These are phyloP conservation scores for Pichia sp. DNA, from an alignment of 1,139 yeast genomes.

Conservation along the genomic window DNA sequence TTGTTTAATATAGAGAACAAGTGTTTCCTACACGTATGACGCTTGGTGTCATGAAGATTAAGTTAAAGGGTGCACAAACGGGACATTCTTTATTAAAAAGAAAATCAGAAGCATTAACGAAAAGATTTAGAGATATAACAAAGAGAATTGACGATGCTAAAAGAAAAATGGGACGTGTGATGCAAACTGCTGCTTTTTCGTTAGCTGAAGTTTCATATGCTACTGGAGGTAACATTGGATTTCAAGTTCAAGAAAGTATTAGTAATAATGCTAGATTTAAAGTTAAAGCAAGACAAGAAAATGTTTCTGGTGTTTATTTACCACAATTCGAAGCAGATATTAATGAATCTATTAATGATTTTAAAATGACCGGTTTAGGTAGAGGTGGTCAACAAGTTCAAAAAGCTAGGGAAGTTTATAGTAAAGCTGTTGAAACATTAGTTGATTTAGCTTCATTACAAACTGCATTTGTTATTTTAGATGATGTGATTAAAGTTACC, in stretches of 20 bases:
- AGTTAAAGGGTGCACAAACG: slow-evolving; percentile 94
- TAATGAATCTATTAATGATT: slow-evolving; percentile 82
- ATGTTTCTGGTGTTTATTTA: slow-evolving; percentile 90
- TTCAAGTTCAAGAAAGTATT: slow-evolving; percentile 93
- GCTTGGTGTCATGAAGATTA: slow-evolving; percentile 86
- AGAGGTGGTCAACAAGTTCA: slow-evolving; percentile 99
- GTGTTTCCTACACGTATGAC: slow-evolving; percentile 98
- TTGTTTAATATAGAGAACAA: slow-evolving; percentile 51
- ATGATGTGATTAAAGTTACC: slow-evolving; percentile 95
- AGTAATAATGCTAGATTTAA: slow-evolving; percentile 76
- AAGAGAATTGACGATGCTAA: slow-evolving; percentile 92
- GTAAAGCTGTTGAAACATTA: slow-evolving; percentile 91
- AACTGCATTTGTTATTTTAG: slow-evolving; percentile 92
- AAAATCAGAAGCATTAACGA: slow-evolving; percentile 94
- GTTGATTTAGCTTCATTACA: slow-evolving; percentile 93
- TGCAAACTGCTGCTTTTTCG: slow-evolving; percentile 98
- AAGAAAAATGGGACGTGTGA: slow-evolving; percentile 95
- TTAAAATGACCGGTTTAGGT: slow-evolving; percentile 93
- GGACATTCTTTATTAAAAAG: slow-evolving; percentile 92
- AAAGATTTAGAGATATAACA: slow-evolving; percentile 92
- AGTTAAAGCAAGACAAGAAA: slow-evolving; percentile 88
- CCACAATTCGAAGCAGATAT: slow-evolving; percentile 88
- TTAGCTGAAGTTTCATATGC: slow-evolving; percentile 96
- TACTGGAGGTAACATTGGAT: slow-evolving; percentile 83
- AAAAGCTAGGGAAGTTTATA: slow-evolving; percentile 85